Conservation (phyloP, 306 rosid genomes). For the Astragalus glycyphyllos region DNA sequence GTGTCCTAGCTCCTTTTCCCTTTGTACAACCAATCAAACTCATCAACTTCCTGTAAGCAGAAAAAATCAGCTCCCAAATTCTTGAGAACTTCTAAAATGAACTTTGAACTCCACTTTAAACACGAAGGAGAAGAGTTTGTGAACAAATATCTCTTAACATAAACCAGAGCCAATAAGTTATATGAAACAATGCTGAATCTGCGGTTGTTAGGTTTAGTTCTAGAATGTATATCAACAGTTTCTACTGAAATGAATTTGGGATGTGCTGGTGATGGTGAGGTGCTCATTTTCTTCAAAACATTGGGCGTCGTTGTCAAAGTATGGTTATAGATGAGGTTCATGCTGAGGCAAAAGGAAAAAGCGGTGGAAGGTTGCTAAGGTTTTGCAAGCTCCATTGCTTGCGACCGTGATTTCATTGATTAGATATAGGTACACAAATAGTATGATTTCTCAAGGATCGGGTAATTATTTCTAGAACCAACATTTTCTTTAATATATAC, state of each 20-base stretch:
- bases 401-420: no score
- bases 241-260: constrained; percentile 70
- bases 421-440: no score
- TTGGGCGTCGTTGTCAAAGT: neutral
- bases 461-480: no score
- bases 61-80: constrained; percentile 78
- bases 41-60: constrained; percentile 96
- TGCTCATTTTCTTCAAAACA: constrained; percentile 56
- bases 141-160: constrained; percentile 76
- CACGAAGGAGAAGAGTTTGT: constrained; percentile 81
- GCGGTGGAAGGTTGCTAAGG: no score
- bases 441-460: no score
- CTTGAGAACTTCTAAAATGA: constrained; percentile 66
- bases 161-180: constrained; percentile 94
- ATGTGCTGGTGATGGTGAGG: constrained; percentile 45
- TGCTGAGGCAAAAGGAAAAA: no score
- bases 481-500: no score
- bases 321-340: no score
- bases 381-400: no score
- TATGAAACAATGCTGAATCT: constrained; percentile 80
- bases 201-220: constrained; percentile 61
- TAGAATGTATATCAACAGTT: constrained; percentile 54
- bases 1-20: constrained; percentile 63
- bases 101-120: constrained; percentile 82
- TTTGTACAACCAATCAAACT: constrained; percentile 78